These are phyloP conservation scores for Coemansia sp. DNA, from an alignment of 192 early-diverging fungal genomes.

Conservation along the genomic window DNA sequence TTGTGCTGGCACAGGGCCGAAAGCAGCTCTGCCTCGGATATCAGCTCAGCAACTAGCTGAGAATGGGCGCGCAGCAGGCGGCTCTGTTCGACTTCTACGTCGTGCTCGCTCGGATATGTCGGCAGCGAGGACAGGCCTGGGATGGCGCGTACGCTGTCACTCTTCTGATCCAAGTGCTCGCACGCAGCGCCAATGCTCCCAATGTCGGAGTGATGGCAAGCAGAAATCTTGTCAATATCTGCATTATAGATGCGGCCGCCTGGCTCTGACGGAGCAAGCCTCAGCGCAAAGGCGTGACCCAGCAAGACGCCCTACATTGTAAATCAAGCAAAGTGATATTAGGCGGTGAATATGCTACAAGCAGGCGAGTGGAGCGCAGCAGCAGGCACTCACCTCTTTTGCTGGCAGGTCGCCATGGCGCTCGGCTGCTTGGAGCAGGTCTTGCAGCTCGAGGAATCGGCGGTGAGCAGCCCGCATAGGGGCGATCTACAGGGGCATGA, in stretches of 20 bases:
- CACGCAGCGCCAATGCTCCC: background rate
- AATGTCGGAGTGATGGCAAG: background rate
- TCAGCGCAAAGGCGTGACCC: conserved; percentile 19
- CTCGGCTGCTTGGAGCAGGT: conserved; percentile 22
- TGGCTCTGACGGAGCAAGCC: background rate
- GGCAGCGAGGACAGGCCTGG: conserved; percentile 14
- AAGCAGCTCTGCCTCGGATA: conserved; percentile 23
- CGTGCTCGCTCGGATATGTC: background rate
- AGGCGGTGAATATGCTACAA: background rate
- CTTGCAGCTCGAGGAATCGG: conserved; percentile 39
- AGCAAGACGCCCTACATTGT: conserved; percentile 22
- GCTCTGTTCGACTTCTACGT: conserved; percentile 18
- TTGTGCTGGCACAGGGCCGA: conserved; percentile 16
- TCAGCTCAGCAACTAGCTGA: conserved; percentile 29
- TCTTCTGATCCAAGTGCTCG: conserved; percentile 21
- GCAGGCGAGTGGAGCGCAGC: background rate
- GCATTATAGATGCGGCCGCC: background rate
- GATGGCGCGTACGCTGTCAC: conserved; percentile 8
- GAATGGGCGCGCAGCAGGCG: conserved; percentile 27
- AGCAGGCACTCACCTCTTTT: background rate
- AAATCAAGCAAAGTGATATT: background rate
- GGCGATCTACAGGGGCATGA: conserved; percentile 21
- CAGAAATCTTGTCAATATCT: background rate
- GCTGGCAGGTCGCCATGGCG: conserved; percentile 6
- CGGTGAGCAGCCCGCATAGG: conserved; percentile 30